Conservation (phyloP, 2,329 filamentous ascomycete species). For the Cladophialophora psammophila region DNA sequence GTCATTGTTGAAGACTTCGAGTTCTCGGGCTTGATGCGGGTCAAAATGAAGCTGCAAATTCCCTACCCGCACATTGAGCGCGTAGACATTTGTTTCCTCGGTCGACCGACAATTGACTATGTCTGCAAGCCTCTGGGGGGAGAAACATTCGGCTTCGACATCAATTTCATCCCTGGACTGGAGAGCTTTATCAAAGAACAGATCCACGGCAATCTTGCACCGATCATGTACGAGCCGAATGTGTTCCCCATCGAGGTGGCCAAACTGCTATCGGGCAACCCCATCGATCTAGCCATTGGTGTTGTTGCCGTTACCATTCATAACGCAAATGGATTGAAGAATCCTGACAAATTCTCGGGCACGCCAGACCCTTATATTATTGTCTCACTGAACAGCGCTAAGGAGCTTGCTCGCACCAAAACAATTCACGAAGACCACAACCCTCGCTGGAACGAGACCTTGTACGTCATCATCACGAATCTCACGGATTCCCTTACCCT, state of each 20-base stretch:
- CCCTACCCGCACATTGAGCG: slow-evolving; percentile 95
- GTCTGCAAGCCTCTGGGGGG: slow-evolving; percentile 97
- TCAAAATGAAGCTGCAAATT: slow-evolving; percentile 97
- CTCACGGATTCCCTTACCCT: slow-evolving; percentile 88
- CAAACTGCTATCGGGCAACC: slow-evolving; percentile 94
- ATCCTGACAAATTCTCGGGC: slow-evolving; percentile 90
- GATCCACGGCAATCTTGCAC: slow-evolving; percentile 89
- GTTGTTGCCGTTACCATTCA: slow-evolving; percentile 91
- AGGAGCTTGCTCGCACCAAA: slow-evolving; percentile 86
- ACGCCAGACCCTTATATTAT: slow-evolving; percentile 89
- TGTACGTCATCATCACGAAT: slow-evolving; percentile 93
- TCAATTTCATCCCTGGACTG: slow-evolving; percentile 97
- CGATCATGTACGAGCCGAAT: slow-evolving; percentile 98
- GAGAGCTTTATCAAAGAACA: slow-evolving; percentile 94
- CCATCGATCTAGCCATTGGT: slow-evolving; percentile 94
- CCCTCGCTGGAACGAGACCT: slow-evolving; percentile 94
- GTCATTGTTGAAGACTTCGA: slow-evolving; percentile 98
- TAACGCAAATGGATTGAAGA: slow-evolving; percentile 90
- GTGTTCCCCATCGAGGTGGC: slow-evolving; percentile 98
- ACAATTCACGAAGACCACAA: slow-evolving; percentile 82
- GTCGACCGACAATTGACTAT: slow-evolving; percentile 89
- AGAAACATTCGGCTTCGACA: slow-evolving; percentile 94
- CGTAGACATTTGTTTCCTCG: slow-evolving; percentile 93
- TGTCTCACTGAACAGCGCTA: slow-evolving; percentile 82
- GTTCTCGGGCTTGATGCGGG: slow-evolving; percentile 92